Conservation (phyloP, 352 stramenopile genomes). For the Globisporangium iwayamae region DNA sequence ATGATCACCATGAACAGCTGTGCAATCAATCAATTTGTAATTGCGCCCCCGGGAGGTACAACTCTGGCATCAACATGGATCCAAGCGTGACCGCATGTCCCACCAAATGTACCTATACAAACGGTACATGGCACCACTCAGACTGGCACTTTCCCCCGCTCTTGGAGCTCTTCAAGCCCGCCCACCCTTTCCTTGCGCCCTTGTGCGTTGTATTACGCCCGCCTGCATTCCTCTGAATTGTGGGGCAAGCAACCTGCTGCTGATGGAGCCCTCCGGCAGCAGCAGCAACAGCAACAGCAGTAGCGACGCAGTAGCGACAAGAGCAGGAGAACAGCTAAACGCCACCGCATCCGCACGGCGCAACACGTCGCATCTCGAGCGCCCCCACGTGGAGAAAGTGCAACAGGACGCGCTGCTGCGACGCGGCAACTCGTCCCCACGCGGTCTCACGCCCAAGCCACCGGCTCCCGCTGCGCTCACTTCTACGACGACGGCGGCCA, state of each 20-base stretch:
- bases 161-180: not conserved
- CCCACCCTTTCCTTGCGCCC: not conserved
- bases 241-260: not conserved
- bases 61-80: slow-evolving; percentile 1
- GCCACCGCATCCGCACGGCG: not conserved
- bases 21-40: not conserved
- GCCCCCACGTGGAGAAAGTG: slow-evolving; percentile 5
- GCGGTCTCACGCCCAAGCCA: slow-evolving; percentile 2
- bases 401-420: slow-evolving; percentile 3
- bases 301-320: slow-evolving; percentile 1
- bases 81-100: not conserved
- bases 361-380: slow-evolving; percentile 9
- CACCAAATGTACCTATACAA: slow-evolving; percentile 1
- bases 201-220: not conserved
- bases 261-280: not conserved
- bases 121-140: not conserved
- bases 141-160: not conserved
- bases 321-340: not conserved
- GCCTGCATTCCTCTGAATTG: not conserved
- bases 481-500: not conserved
- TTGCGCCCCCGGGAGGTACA: slow-evolving; percentile 1
- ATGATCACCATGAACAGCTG: not conserved
- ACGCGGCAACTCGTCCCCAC: slow-evolving; percentile 7
- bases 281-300: not conserved
- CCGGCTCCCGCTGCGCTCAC: not conserved